Evolutionary conservation across 768 basidiomycete genomes (phyloP).

Genomic region (Rhodotorula kratochvilovae): DNA sequence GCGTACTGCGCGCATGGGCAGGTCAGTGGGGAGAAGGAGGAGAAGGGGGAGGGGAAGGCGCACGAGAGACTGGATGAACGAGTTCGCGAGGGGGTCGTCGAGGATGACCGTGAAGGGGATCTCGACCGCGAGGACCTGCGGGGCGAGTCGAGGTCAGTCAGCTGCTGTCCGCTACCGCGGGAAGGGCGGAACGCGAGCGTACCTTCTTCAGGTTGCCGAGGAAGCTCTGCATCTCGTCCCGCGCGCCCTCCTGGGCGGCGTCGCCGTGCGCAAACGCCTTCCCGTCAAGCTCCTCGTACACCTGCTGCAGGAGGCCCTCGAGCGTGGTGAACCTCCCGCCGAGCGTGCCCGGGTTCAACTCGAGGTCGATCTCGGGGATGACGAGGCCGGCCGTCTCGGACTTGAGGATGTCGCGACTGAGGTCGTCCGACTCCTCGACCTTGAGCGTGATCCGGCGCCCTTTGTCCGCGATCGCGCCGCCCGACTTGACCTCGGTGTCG

Average conservation of each 20-base stretch:
- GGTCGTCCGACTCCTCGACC: constrained; percentile 86
- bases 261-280: constrained; percentile 78
- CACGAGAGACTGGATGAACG: constrained; percentile 65
- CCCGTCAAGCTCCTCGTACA: constrained; percentile 88
- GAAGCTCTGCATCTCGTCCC: constrained; percentile 66
- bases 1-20: constrained; percentile 75
- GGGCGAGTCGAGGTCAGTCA: neutral
- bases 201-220: constrained; percentile 70
- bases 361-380: constrained; percentile 92
- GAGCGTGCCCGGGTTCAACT: constrained; percentile 84
- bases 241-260: constrained; percentile 28
- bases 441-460: constrained; percentile 83
- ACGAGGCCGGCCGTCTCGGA: constrained; percentile 85
- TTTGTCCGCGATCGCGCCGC: constrained; percentile 76
- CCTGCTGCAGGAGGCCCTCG: constrained; percentile 87
- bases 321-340: constrained; percentile 97
- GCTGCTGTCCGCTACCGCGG: too few relatives aligned
- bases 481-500: constrained; percentile 96
- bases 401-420: constrained; percentile 91
- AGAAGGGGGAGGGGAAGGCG: neutral
- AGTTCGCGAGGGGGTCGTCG: constrained; percentile 92
- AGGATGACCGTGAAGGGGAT: constrained; percentile 84
- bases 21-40: neutral
- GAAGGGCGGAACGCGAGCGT: too few relatives aligned
- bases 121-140: constrained; percentile 69